Base-by-base conservation (phyloP, 306 rosid genomes). In the Vachellia pachyceras region DNA sequence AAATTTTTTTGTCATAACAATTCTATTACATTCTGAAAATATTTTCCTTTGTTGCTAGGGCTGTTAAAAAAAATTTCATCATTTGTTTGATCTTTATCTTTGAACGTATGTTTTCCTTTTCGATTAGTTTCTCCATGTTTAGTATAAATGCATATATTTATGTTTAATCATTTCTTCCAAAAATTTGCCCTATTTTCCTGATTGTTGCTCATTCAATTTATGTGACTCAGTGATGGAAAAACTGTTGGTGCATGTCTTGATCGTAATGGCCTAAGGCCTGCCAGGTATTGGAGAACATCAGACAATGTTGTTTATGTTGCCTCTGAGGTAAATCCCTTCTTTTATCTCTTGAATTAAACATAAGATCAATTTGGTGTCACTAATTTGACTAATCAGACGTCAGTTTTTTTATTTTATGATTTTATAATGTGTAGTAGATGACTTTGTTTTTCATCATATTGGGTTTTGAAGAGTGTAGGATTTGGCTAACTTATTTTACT, bases 211-310 rank as follows among this genome's bases (percentile, higher is more conserved):
- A 72, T 83, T 78, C 76, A 75, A 76, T 52, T 81, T 60, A 33
- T 83, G 67, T 87, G 86, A 77, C 67, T 64, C 89, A 95, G 99
- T 84, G 99, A 95, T 82, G 99, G 99, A 82, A 95, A 95, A 85
- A 95, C 99, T 42, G 97, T 95, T 49, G 99, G 99, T 76, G 99
- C 99, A 37, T 90, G 94, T 78, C 99, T 95, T 84, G 99, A 95
- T 71, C 95, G 99, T 29, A 95, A 95, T 90, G 99, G 99, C 84
- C 92, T 95, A 72, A 91, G 99, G 52, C 99, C 99, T 23, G 99
- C 99, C 79, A 90, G 99, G 88, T 95, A 91, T 86, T 95, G 99
- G 99, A 92, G 99, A 84, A 95, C 99, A 74, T 86, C 97, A 60
- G 99, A 95, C 81, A 95, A 95, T 80, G 89, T 91, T 92, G 99